Base-by-base conservation (phyloP, 768 basidiomycete genomes). In the Kwoniella botswanensis region DNA sequence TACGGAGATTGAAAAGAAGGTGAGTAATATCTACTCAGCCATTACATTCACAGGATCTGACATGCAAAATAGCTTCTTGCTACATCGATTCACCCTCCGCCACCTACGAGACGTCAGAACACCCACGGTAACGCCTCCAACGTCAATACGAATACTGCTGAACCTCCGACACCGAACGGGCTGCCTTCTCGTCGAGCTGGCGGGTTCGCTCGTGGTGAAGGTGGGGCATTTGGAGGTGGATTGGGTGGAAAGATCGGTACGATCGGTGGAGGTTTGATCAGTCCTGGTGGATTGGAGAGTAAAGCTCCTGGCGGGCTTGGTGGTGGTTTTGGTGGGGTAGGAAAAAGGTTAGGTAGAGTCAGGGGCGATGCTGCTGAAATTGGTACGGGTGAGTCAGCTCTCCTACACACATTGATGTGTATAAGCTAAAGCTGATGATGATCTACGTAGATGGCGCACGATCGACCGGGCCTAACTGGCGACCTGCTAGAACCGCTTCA, bases 1-100 rank as follows among this genome's bases (percentile, higher is more conserved):
- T 88, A 86, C 86, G 68, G 93, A 93, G 63, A 85, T 86, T 22
- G 94, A 96, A 86, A 93, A 90, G 86, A 95, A 94, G 91, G 94
- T 94, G 77, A 77, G 87, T 82, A 68, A 43, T 21, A 52, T 57
- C 22, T 53, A 62, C 21, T 63, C 18, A 6, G 11, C 10, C 15
- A 10, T 18, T 9, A 18, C 13, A 58, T 58, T 43, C 54, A 10
- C 24, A 12, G 24, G n/a, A 29, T 60, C 54, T 50, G 53, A 70
- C 54, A 61, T 60, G 77, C 26, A 63, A n/a, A n/a, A 26, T 80
- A 93, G 93, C 88, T 94, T 77, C 93, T 93, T 81, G 86, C 91
- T 74, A 90, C 91, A 76, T 82, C 91, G 66, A 86, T 94, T 76
- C 94, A 94, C 85, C 93, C 93, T 70, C 92, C 93, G 78, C 86